These are phyloP conservation scores for Ashbya aceris DNA, from an alignment of 1,139 yeast species.

Conservation along the genomic window DNA sequence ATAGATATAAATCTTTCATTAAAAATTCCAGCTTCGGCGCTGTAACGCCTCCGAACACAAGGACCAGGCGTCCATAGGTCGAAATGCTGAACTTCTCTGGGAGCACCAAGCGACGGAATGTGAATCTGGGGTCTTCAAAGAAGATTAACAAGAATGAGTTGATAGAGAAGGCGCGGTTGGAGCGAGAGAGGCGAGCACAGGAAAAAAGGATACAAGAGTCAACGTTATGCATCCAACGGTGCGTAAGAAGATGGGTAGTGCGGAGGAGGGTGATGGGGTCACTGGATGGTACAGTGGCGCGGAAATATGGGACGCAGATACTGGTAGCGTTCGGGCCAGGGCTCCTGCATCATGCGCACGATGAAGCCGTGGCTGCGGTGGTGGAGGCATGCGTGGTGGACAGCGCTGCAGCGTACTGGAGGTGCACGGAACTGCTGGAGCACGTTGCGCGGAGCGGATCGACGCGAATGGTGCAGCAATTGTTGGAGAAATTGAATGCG, in stretches of 20 bases:
- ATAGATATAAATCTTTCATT: neutral
- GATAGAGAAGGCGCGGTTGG: slow-evolving; percentile 53
- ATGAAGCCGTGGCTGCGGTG: neutral
- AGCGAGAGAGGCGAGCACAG: slow-evolving; percentile 57
- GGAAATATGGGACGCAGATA: neutral
- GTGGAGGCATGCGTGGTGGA: neutral
- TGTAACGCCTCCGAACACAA: no score
- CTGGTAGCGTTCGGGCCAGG: neutral
- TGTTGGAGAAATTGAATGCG: neutral
- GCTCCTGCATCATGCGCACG: neutral
- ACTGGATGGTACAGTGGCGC: neutral
- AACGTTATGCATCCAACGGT: slow-evolving; percentile 42
- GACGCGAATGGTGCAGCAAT: neutral
- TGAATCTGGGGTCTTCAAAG: slow-evolving; percentile 61
- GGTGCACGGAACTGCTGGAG: neutral
- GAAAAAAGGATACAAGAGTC: slow-evolving; percentile 43
- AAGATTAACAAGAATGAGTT: slow-evolving; percentile 29
- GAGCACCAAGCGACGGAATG: slow-evolving; percentile 48
- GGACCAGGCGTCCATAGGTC: no score
- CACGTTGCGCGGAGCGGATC: neutral
- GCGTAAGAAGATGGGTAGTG: slow-evolving; percentile 35
- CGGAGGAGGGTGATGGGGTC: slow-evolving; percentile 16
- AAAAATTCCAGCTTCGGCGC: no score
- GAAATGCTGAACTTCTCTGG: slow-evolving; percentile 53
- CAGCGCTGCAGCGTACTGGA: neutral